Base-by-base conservation (phyloP, 805 yeast species). In the Yarrowia alimentaria region DNA sequence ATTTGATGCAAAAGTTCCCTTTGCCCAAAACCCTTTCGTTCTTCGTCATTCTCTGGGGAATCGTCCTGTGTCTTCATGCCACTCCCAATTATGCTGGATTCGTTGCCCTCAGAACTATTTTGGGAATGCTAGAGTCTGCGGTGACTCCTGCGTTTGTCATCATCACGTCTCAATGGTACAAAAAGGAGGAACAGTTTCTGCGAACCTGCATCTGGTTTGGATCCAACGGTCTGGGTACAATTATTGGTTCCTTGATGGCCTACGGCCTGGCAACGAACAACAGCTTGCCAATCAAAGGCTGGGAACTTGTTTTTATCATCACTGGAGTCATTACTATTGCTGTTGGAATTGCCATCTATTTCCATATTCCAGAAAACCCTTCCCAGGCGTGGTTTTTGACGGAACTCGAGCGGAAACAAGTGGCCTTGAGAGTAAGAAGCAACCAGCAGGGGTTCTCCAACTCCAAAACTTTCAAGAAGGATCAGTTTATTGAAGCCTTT, bases 31-130 rank as follows among this genome's bases (percentile, higher is more conserved):
- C 78, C 4, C 68, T 75, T 3, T 67, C 77, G 8, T 54, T 63
- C 1, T 73, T 74, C 54, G 73, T 82, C 30, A 59, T 79, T n/a
- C 33, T 76, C 0, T 83, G 90, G 89, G 88, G 88, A 17, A 58
- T 62, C 22, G 62, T 79, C n/a, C 64, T 80, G 26, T 68, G 76
- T 28, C 66, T 78, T n/a, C 78, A 76, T 55, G 73, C 83, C 1
- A 34, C 31, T 4, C 74, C 81, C 2, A 65, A 60, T 24, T 77
- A 69, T 55, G 66, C 74, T 7, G 74, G 79, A 0, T 69, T 77
- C 47, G 57, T 77, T 20, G 68, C 73, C 7, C 62, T 73, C n/a
- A 68, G 85, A 59, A 71, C 72, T 4, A 57, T 77, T 30, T 61
- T 78, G 20, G 84, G 84, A 11, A 62, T 70, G 53, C 64, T 77